A percentile compares a stretch with the other conserved stretches of the same genome.
Evolutionary conservation across 495 filamentous ascomycete species (phyloP).

Genomic region (Eremomyces bilateralis): DNA sequence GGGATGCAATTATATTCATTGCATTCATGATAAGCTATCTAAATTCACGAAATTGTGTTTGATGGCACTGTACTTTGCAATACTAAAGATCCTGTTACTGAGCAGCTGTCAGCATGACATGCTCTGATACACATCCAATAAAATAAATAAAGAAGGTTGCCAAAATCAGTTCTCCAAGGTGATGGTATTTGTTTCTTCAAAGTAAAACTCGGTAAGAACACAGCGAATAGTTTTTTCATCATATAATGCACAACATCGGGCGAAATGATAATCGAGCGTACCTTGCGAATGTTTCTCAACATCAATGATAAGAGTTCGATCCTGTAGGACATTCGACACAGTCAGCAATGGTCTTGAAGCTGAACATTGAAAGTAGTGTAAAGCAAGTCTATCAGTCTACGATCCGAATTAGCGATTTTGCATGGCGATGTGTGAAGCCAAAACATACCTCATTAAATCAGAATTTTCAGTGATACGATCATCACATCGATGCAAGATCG

Average conservation of each 20-base stretch:
- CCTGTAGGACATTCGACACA: neutral
- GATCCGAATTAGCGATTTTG: constrained; percentile 6
- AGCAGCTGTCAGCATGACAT: too few species aligned
- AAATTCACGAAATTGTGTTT: too few species aligned
- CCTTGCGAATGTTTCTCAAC: neutral
- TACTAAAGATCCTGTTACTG: too few species aligned
- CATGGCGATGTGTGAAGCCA: neutral
- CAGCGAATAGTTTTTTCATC: constrained; percentile 55
- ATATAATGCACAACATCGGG: too few species aligned
- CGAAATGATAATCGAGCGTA: too few species aligned
- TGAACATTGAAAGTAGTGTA: neutral
- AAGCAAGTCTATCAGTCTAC: constrained; percentile 17
- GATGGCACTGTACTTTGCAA: too few species aligned
- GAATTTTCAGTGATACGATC: constrained; percentile 60
- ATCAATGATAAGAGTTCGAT: constrained; percentile 1
- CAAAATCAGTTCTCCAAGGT: constrained; percentile 84
- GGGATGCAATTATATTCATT: too few species aligned
- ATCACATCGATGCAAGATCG: constrained; percentile 21
- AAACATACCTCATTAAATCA: constrained; percentile 90
- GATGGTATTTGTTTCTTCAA: constrained; percentile 57
- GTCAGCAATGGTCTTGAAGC: neutral
- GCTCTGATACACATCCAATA: too few species aligned
- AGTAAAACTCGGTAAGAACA: constrained; percentile 55
- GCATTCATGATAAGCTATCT: too few species aligned
- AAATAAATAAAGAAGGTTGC: neutral